Evolutionary conservation across 2,329 filamentous ascomycete genomes (phyloP), one percentile per base, ranked within the genome.

Genomic region (Venturia aucupariae): DNA sequence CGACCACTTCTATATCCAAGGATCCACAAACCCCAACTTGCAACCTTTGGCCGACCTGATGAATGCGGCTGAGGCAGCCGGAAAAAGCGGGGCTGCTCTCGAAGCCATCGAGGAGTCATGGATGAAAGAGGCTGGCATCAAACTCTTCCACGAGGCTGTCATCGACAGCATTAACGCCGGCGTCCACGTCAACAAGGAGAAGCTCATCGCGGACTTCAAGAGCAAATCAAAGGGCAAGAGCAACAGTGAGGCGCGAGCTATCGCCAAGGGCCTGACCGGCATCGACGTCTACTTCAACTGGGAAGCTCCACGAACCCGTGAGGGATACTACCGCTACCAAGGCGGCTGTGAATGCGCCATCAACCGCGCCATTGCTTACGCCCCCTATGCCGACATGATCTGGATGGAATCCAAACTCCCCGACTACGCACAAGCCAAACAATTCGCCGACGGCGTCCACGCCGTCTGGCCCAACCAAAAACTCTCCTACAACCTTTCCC

Each of bases 401-500:
- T 99, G 94, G 94, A 99, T 99, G 94, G 94, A 99, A 64, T 64
- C 46, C 48, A 67, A 67, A 59, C 65, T 67, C 17, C 66, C 66
- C n/a, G 66, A 67, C 42, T 67, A 65, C 54, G 64, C 66, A 10
- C 66, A 67, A 57, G 66, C 66, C 38, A 64, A 67, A 62, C 64
- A 67, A 42, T 67, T 67, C 57, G 66, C 66, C 24, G 61, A 67
- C 27, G 66, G 66, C 60, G 66, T 67, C 59, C 66, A 66, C 57
- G 66, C 66, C 27, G 90, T 92, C 11, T 97, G 89, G 86, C 94
- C 94, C 0, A 90, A 99, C 79, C 90, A 97, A 78, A 99, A 99
- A 76, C 89, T 99, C 66, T 89, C 94, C 5, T 99, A 99, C 82
- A 99, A 99, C 82, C 88, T 99, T 68, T 97, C 92, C 0, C 94